A percentile compares a stretch with the other conserved stretches of the same genome.
These are phyloP conservation scores for Amborella trichopoda DNA, from an alignment of 164 flowering plant species.

Conservation along the genomic window DNA sequence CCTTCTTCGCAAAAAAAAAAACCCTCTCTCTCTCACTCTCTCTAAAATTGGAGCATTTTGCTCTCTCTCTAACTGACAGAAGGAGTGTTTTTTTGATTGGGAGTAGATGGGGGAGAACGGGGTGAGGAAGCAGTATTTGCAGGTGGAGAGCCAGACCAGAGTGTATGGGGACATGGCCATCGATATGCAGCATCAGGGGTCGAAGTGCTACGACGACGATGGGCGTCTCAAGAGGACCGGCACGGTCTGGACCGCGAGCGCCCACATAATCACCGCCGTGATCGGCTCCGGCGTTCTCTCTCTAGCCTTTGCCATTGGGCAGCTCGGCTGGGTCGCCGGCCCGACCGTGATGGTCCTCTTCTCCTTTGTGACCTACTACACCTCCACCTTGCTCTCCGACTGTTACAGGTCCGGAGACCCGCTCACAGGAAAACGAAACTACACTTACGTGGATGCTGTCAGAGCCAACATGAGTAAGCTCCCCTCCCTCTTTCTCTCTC, in stretches of 20 bases:
- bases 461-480: constrained; percentile 37
- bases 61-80: too few species aligned
- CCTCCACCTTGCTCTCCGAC: constrained; percentile 34
- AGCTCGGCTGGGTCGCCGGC: constrained; percentile 64
- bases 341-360: constrained; percentile 41
- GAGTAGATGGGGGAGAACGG: neutral
- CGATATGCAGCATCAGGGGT: constrained; percentile 13
- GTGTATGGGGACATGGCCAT: constrained; percentile 14
- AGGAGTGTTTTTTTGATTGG: too few species aligned
- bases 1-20: too few species aligned
- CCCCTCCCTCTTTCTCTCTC: neutral
- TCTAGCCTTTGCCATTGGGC: constrained; percentile 52
- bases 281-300: constrained; percentile 61
- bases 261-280: constrained; percentile 58
- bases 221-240: constrained; percentile 40
- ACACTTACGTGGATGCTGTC: constrained; percentile 52
- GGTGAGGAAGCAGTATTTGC: neutral
- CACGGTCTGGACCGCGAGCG: constrained; percentile 45
- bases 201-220: constrained; percentile 35
- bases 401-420: constrained; percentile 50
- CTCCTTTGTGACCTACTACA: constrained; percentile 35
- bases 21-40: too few species aligned
- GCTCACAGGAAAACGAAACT: constrained; percentile 38
- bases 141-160: too few species aligned
- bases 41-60: too few species aligned